These are phyloP conservation scores for Mortierella sp. DNA, from an alignment of 371 early-diverging fungal species.

Conservation along the genomic window DNA sequence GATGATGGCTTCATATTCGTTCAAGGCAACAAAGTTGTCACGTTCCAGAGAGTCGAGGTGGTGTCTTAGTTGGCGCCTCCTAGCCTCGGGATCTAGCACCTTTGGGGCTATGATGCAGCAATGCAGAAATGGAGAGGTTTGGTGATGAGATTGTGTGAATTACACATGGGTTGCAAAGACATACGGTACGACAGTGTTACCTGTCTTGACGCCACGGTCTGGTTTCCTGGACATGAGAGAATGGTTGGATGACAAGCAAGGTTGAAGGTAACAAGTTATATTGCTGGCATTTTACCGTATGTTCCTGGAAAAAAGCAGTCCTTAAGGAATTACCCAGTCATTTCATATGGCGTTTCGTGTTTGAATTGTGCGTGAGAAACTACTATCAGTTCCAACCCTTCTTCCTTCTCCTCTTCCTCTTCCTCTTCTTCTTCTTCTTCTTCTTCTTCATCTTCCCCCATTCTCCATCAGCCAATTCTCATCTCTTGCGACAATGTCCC, in stretches of 20 bases:
- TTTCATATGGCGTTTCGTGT: no score
- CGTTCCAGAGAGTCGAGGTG: slow-evolving; percentile 75
- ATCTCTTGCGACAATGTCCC: slow-evolving; percentile 14
- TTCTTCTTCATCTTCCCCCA: slow-evolving; percentile 1
- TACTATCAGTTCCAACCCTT: slow-evolving; percentile 7
- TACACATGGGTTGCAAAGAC: no score
- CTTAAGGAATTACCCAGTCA: no score
- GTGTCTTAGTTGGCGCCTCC: slow-evolving; percentile 62
- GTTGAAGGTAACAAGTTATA: not conserved
- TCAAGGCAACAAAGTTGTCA: slow-evolving; percentile 72
- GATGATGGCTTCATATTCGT: slow-evolving; percentile 70
- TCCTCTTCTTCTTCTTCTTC: slow-evolving; percentile 1
- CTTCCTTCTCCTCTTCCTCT: slow-evolving; percentile 1
- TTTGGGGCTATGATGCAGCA: slow-evolving; percentile 26
- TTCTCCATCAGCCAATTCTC: not conserved
- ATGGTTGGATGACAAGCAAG: not conserved
- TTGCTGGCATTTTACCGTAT: no score
- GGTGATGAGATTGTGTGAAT: not conserved
- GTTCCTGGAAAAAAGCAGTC: no score
- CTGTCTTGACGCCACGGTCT: slow-evolving; percentile 36
- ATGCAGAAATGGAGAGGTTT: not conserved
- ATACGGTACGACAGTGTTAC: slow-evolving; percentile 1
- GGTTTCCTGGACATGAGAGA: slow-evolving; percentile 43
- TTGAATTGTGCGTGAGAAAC: not conserved
- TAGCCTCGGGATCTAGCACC: slow-evolving; percentile 38